A percentile compares a stretch with the other conserved stretches of the same genome.
Conservation (phyloP, 2,329 filamentous ascomycete species). For the Apiospora pterosperma region DNA sequence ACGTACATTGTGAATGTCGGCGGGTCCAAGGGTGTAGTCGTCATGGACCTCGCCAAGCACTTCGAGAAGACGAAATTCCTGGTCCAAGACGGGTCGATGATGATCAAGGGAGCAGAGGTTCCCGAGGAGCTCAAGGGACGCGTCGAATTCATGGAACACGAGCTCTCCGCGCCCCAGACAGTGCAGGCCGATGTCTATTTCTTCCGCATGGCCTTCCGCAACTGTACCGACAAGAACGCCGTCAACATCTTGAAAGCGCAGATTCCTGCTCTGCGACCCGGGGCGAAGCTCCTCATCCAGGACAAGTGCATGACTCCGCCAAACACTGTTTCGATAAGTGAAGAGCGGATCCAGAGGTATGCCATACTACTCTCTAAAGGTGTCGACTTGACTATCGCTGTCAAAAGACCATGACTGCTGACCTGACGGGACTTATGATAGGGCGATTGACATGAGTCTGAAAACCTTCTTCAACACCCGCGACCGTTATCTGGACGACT, state of each 20-base stretch:
- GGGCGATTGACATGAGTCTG: conserved; percentile 15
- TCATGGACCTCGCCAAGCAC: conserved; percentile 10
- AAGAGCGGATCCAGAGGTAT: conserved; percentile 15
- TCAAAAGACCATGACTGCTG: not conserved
- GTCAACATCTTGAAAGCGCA: not conserved
- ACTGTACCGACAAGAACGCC: conserved; percentile 8
- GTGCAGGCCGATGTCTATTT: conserved; percentile 8
- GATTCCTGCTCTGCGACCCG: not conserved
- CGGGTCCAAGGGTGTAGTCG: conserved; percentile 12
- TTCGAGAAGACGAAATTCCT: conserved; percentile 13
- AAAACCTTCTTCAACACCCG: not conserved
- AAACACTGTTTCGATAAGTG: conserved; percentile 11
- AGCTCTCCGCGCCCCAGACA: conserved; percentile 18
- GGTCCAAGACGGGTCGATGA: conserved; percentile 25
- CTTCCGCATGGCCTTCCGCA: conserved; percentile 1
- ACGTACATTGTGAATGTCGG: conserved; percentile 47
- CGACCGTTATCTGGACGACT: not conserved
- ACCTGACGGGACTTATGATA: conserved; percentile 3
- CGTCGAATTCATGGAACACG: conserved; percentile 18
- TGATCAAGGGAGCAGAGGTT: conserved; percentile 7
- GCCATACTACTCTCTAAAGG: not conserved
- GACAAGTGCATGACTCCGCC: conserved; percentile 1
- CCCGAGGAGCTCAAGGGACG: conserved; percentile 14
- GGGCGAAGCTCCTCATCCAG: not conserved
- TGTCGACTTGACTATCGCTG: not conserved